A percentile compares a stretch with the other conserved stretches of the same genome.
These are phyloP conservation scores for Amaranthus cruentus DNA, from an alignment of 148 eudicot genomes.

Conservation along the genomic window DNA sequence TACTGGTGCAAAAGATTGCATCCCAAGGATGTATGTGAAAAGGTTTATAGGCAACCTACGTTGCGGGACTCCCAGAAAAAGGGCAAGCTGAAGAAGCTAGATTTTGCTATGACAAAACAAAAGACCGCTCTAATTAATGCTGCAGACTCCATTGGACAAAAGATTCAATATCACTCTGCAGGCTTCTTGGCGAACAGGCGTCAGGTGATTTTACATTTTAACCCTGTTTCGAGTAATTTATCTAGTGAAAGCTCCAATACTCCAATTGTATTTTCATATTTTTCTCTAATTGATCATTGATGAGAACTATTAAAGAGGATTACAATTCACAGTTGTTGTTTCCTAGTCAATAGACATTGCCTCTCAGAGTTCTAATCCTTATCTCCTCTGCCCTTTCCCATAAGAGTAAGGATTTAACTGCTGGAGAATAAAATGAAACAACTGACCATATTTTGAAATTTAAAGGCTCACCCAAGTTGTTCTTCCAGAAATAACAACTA, in stretches of 20 bases:
- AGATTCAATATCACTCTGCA: constrained; percentile 77
- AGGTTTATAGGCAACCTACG: constrained; percentile 93
- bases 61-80: constrained; percentile 78
- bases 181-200: constrained; percentile 89
- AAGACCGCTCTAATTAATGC: constrained; percentile 68
- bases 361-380: too few relatives aligned
- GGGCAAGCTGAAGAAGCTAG: constrained; percentile 80
- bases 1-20: constrained; percentile 99
- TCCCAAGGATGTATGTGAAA: constrained; percentile 97
- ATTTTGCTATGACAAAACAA: constrained; percentile 75
- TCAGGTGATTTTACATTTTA: constrained; percentile 52
- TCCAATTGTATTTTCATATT: not conserved
- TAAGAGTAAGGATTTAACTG: not conserved
- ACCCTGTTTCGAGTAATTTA: not conserved
- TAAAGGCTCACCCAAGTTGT: constrained; percentile 2
- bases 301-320: not conserved
- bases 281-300: constrained; percentile 1
- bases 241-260: not conserved
- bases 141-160: constrained; percentile 84
- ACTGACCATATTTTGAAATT: not conserved
- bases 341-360: not conserved
- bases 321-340: not conserved
- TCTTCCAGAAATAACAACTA: not conserved
- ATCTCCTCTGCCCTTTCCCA: not conserved
- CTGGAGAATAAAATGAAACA: not conserved